phyloP scores from a whole-genome alignment of 2,329 filamentous ascomycete species.

The Colletotrichum siamense region DNA sequence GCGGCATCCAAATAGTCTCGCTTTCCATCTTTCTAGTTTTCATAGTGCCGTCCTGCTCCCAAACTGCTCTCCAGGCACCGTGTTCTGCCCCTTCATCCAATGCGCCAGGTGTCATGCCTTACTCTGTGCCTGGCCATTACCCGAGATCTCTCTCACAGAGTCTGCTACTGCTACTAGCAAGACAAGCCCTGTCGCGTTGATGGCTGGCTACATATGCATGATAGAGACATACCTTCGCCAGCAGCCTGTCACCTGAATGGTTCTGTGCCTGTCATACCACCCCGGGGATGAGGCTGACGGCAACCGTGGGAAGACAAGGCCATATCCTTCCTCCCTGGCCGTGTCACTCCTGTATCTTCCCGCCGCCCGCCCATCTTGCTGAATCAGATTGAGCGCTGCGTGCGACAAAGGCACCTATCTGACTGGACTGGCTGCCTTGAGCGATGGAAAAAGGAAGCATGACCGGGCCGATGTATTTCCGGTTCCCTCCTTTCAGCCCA shows the following conservation, averaged over 20 bases:
- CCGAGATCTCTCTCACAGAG: background rate
- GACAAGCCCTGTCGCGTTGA: background rate
- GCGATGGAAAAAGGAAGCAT: background rate
- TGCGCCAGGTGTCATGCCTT: background rate
- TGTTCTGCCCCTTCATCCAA: background rate
- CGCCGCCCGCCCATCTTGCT: background rate
- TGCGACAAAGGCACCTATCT: background rate
- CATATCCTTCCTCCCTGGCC: background rate
- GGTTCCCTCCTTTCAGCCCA: background rate
- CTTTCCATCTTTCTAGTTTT: background rate
- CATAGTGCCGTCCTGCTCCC: background rate
- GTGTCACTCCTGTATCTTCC: background rate
- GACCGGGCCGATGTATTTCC: constrained; percentile 16
- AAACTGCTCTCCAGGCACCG: background rate
- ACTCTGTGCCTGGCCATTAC: background rate
- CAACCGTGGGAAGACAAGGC: background rate
- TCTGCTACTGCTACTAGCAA: background rate
- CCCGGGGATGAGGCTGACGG: background rate
- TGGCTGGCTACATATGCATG: background rate
- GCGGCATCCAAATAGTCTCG: background rate
- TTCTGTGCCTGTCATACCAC: background rate
- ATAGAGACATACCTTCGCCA: background rate
- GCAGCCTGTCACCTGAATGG: background rate
- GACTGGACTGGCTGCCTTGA: background rate
- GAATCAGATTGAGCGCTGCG: background rate